A percentile compares a stretch with the other conserved stretches of the same genome.
Evolutionary conservation across 129 eudicot species (phyloP).

Genomic region (Lactuca sativa): DNA sequence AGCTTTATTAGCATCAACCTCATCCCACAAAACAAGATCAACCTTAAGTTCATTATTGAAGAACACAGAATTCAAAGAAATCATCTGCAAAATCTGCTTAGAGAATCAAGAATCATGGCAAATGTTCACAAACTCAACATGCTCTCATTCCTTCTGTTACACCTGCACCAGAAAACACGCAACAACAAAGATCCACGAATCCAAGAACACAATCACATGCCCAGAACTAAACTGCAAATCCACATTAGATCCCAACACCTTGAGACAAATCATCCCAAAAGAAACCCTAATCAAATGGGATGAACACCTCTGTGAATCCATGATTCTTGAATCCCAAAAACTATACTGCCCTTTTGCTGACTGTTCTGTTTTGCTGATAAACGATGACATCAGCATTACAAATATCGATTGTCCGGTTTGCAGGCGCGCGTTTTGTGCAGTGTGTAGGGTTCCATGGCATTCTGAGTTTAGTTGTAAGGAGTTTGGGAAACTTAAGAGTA

Average conservation of each 20-base stretch:
- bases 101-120: slow-evolving; percentile 30
- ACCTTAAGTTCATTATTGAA: slow-evolving; percentile 3
- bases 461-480: slow-evolving; percentile 46
- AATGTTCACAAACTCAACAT: slow-evolving; percentile 31
- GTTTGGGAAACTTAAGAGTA: slow-evolving; percentile 34
- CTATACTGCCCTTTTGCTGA: slow-evolving; percentile 47
- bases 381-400: slow-evolving; percentile 29
- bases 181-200: slow-evolving; percentile 44
- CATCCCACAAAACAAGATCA: slow-evolving; percentile 6
- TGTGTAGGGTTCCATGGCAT: slow-evolving; percentile 61
- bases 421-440: slow-evolving; percentile 42
- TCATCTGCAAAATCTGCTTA: slow-evolving; percentile 42
- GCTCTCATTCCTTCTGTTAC: slow-evolving; percentile 46
- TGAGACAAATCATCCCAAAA: slow-evolving; percentile 34
- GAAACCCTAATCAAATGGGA: slow-evolving; percentile 46
- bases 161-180: slow-evolving; percentile 47
- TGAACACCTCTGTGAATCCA: slow-evolving; percentile 39
- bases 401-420: slow-evolving; percentile 40
- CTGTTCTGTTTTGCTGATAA: slow-evolving; percentile 42
- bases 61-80: neutral
- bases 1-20: slow-evolving; percentile 24
- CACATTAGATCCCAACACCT: slow-evolving; percentile 24
- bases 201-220: slow-evolving; percentile 25
- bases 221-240: slow-evolving; percentile 42
- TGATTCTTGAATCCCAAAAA: slow-evolving; percentile 44